Evolutionary conservation across 1,284 basidiomycete genomes (phyloP).

Genomic region (Mycosarcoma mackinlayi): DNA sequence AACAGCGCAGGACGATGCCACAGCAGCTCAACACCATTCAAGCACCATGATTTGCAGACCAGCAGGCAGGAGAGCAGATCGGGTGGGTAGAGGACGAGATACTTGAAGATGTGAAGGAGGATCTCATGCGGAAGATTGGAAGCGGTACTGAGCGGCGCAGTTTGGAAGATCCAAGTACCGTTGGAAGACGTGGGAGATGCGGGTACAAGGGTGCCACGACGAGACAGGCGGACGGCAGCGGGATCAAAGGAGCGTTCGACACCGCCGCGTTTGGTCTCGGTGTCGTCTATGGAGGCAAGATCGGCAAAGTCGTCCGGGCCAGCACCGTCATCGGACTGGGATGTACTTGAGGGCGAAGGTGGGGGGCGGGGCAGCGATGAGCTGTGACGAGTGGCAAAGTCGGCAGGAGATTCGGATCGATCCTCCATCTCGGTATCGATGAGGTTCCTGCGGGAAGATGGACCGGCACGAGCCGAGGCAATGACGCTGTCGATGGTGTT

Average conservation of each 20-base stretch:
- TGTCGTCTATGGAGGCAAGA: slow-evolving; percentile 42
- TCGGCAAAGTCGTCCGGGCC: slow-evolving; percentile 54
- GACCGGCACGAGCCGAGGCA: slow-evolving; percentile 13
- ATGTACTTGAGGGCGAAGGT: slow-evolving; percentile 60
- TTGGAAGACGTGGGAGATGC: slow-evolving; percentile 45
- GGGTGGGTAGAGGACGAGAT: slow-evolving; percentile 80
- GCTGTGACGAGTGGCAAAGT: slow-evolving; percentile 15
- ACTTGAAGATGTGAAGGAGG: slow-evolving; percentile 89
- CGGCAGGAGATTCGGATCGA: slow-evolving; percentile 35
- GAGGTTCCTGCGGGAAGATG: slow-evolving; percentile 22
- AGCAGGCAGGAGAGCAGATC: slow-evolving; percentile 73
- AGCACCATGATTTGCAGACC: slow-evolving; percentile 92
- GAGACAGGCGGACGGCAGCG: slow-evolving; percentile 33
- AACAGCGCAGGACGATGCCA: slow-evolving; percentile 91
- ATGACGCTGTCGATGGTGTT: slow-evolving; percentile 3
- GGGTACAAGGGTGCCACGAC: slow-evolving; percentile 43
- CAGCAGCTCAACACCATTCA: slow-evolving; percentile 91
- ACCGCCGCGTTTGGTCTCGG: slow-evolving; percentile 9
- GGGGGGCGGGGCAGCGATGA: slow-evolving; percentile 51
- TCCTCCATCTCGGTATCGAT: slow-evolving; percentile 43
- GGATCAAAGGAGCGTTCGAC: slow-evolving; percentile 29
- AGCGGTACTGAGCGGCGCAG: slow-evolving; percentile 29
- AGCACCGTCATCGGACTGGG: slow-evolving; percentile 58
- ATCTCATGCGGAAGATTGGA: slow-evolving; percentile 82
- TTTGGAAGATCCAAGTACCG: slow-evolving; percentile 40